Conservation (phyloP, 1,284 basidiomycete species). For the Papiliotrema nemorosa region DNA sequence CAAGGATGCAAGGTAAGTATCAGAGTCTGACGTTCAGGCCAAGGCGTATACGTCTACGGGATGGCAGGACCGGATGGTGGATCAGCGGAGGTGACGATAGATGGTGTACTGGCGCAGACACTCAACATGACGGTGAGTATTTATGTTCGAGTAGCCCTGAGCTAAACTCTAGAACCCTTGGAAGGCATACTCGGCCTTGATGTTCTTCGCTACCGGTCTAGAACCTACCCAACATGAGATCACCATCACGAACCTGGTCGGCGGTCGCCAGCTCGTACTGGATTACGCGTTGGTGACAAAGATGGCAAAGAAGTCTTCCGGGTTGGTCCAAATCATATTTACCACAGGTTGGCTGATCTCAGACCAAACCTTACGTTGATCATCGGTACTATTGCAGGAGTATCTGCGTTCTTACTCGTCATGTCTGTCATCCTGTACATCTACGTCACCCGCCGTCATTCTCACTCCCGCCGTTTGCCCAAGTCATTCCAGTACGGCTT, state of each 20-base stretch:
- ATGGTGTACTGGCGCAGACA: conserved; percentile 2
- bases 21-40: background rate
- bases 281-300: conserved; percentile 28
- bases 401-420: conserved; percentile 16
- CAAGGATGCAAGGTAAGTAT: background rate
- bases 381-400: conserved; percentile 14
- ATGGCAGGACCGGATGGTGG: conserved; percentile 9
- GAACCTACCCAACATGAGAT: conserved; percentile 20
- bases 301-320: background rate
- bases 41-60: conserved; percentile 9
- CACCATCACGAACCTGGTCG: conserved; percentile 13
- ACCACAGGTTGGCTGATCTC: background rate
- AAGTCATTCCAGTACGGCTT: conserved; percentile 7
- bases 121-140: conserved; percentile 9
- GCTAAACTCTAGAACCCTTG: conserved; percentile 1
- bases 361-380: conserved; percentile 1
- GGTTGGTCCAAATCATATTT: background rate
- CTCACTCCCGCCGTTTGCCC: background rate
- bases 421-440: conserved; percentile 13
- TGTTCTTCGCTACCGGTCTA: conserved; percentile 25
- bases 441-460: conserved; percentile 4
- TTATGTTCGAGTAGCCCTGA: background rate
- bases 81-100: conserved; percentile 6
- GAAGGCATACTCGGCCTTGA: conserved; percentile 21
- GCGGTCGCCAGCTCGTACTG: conserved; percentile 21